Percentiles rank a stretch among this genome's conserved stretches.
Conservation (phyloP, 169 alveolate species). For the Hepatocystis sp. region DNA sequence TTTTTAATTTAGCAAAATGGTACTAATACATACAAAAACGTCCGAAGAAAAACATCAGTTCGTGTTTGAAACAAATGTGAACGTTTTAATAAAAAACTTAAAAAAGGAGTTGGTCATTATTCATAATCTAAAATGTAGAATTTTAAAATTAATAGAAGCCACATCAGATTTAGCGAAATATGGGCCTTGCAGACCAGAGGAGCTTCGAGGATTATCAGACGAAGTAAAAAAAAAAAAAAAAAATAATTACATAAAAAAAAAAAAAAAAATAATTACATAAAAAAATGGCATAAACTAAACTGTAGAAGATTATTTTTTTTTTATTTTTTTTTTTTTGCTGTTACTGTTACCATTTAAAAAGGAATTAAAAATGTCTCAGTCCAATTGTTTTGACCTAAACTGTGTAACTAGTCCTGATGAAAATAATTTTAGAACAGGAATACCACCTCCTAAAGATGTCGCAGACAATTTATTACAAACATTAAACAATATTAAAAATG, state of each 20-base stretch:
- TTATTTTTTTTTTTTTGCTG: background rate
- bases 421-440: slow-evolving; percentile 94
- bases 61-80: slow-evolving; percentile 88
- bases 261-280: background rate
- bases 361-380: slow-evolving; percentile 83
- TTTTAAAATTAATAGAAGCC: slow-evolving; percentile 89
- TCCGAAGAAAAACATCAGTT: slow-evolving; percentile 92
- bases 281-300: background rate
- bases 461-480: slow-evolving; percentile 89
- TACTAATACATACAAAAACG: slow-evolving; percentile 92
- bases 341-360: slow-evolving; percentile 7
- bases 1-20: slow-evolving; percentile 85
- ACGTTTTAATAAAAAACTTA: slow-evolving; percentile 80
- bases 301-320: background rate
- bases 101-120: slow-evolving; percentile 82
- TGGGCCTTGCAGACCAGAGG: slow-evolving; percentile 96
- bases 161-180: slow-evolving; percentile 92
- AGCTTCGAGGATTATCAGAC: slow-evolving; percentile 94
- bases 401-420: slow-evolving; percentile 93
- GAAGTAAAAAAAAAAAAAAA: slow-evolving; percentile 81
- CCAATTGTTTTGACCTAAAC: slow-evolving; percentile 88
- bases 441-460: slow-evolving; percentile 92
- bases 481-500: slow-evolving; percentile 89
- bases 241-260: background rate
- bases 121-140: slow-evolving; percentile 88